phyloP scores from a whole-genome alignment of 805 yeast genomes.

The Candida ortonii region DNA sequence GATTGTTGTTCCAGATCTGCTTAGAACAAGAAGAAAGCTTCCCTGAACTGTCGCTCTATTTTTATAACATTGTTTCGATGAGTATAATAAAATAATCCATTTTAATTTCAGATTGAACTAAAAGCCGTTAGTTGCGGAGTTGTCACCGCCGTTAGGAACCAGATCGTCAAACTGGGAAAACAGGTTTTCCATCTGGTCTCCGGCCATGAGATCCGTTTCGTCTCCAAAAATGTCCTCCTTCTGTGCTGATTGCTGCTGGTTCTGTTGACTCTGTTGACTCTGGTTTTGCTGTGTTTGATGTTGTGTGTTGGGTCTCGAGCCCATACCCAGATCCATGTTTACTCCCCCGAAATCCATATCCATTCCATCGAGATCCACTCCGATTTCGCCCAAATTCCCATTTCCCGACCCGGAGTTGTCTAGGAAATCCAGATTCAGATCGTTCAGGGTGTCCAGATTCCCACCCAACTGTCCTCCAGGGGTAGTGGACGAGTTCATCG shows the following conservation, averaged over 20 bases:
- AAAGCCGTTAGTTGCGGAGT: slow-evolving; percentile 25
- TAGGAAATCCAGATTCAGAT: slow-evolving; percentile 28
- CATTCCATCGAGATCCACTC: slow-evolving; percentile 20
- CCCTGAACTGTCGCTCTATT: background rate
- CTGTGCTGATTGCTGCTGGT: background rate
- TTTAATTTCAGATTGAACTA: too few relatives aligned
- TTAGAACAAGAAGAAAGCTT: slow-evolving; percentile 6
- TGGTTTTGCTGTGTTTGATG: slow-evolving; percentile 1
- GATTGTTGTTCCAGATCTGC: slow-evolving; percentile 33
- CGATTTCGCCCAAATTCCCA: slow-evolving; percentile 12
- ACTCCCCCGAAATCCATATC: slow-evolving; percentile 11
- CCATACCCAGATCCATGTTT: slow-evolving; percentile 12
- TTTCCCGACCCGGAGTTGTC: slow-evolving; percentile 10
- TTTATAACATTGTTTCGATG: slow-evolving; percentile 2
- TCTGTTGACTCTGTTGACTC: slow-evolving; percentile 3
- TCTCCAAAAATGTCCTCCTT: slow-evolving; percentile 9
- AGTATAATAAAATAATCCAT: background rate
- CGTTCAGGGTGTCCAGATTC: slow-evolving; percentile 22
- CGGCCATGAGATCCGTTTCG: slow-evolving; percentile 22
- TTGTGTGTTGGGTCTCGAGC: slow-evolving; percentile 1
- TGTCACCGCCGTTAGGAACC: slow-evolving; percentile 28
- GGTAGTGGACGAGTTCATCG: slow-evolving; percentile 2
- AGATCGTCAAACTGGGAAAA: slow-evolving; percentile 33
- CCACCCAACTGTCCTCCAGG: slow-evolving; percentile 2
- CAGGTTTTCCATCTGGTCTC: slow-evolving; percentile 33